A percentile compares a stretch with the other conserved stretches of the same genome.
These are phyloP conservation scores for Crassisporium funariophilum DNA, from an alignment of 768 basidiomycete genomes.

Conservation along the genomic window DNA sequence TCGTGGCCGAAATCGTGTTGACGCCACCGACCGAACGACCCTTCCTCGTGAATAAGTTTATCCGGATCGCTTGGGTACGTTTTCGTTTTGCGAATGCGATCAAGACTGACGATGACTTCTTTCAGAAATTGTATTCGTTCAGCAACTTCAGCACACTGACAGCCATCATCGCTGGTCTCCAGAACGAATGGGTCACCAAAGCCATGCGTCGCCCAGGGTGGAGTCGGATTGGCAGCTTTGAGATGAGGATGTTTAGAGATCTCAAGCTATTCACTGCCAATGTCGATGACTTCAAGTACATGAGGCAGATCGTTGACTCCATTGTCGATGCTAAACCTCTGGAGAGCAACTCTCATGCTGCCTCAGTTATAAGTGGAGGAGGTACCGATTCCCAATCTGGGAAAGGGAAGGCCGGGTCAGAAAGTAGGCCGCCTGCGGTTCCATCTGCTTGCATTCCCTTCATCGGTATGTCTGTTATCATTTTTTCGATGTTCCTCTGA, in stretches of 20 bases:
- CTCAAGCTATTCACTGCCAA: conserved; percentile 66
- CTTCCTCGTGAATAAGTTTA: conserved; percentile 72
- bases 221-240: conserved; percentile 67
- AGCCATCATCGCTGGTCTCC: conserved; percentile 78
- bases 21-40: conserved; percentile 68
- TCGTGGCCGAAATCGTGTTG: conserved; percentile 77
- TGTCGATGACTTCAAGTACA: conserved; percentile 71
- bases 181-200: conserved; percentile 64
- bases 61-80: conserved; percentile 84
- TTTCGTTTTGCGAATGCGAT: neutral
- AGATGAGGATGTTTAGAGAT: conserved; percentile 72
- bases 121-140: conserved; percentile 76
- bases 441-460: conserved; percentile 77
- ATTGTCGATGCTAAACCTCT: conserved; percentile 69
- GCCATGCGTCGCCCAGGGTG: conserved; percentile 67
- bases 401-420: conserved; percentile 40
- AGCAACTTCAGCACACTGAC: conserved; percentile 80
- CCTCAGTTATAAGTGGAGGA: conserved; percentile 51
- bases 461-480: conserved; percentile 54
- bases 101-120: neutral
- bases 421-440: conserved; percentile 38
- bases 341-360: conserved; percentile 53
- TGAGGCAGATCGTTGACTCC: conserved; percentile 64
- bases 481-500: neutral
- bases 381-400: conserved; percentile 39